Evolutionary conservation across 2,329 filamentous ascomycete genomes (phyloP).

Genomic region (Helotiales sp.): DNA sequence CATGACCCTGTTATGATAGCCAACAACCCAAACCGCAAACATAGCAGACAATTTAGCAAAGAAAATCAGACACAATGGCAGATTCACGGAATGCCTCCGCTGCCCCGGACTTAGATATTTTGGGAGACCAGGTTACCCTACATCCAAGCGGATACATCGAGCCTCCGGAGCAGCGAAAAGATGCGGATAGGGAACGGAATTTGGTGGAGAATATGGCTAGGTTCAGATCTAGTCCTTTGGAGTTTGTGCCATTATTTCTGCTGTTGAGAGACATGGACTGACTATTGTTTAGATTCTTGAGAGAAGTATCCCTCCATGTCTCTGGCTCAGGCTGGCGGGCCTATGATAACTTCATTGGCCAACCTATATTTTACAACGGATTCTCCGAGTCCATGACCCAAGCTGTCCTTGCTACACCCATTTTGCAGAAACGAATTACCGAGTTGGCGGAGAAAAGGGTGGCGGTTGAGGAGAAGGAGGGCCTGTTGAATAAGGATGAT

Average conservation of each 20-base stretch:
- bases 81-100: slow-evolving; percentile 41
- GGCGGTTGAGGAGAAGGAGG: slow-evolving; percentile 76
- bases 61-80: slow-evolving; percentile 44
- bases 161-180: slow-evolving; percentile 48
- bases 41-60: background rate
- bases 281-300: slow-evolving; percentile 70
- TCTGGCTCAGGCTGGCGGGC: slow-evolving; percentile 94
- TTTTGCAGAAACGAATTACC: slow-evolving; percentile 75
- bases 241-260: slow-evolving; percentile 47
- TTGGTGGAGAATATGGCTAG: slow-evolving; percentile 84
- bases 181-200: slow-evolving; percentile 67
- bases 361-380: slow-evolving; percentile 90
- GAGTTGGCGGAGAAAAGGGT: slow-evolving; percentile 78
- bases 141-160: slow-evolving; percentile 74
- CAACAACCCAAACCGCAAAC: background rate
- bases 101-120: slow-evolving; percentile 77
- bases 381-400: slow-evolving; percentile 90
- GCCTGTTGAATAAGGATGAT: slow-evolving; percentile 63
- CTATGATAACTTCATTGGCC: slow-evolving; percentile 88
- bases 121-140: slow-evolving; percentile 75
- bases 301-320: slow-evolving; percentile 91
- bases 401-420: slow-evolving; percentile 73
- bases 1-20: slow-evolving; percentile 28
- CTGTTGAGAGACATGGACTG: slow-evolving; percentile 5
- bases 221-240: slow-evolving; percentile 73